phyloP scores from a whole-genome alignment of 2,329 filamentous ascomycete genomes.

The Paramyrothecium roridum region DNA sequence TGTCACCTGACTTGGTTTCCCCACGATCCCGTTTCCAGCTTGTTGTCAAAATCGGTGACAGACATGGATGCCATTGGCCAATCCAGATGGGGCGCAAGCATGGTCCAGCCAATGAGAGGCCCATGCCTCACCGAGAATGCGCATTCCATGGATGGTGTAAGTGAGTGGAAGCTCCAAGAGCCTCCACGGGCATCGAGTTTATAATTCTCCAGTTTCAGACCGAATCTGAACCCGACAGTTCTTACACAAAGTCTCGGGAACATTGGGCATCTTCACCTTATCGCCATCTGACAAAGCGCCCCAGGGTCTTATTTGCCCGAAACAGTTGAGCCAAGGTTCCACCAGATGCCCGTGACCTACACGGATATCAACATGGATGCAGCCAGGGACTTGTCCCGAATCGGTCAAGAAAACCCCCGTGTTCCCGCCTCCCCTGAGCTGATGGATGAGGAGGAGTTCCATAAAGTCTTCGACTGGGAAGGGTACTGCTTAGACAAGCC shows the following conservation, averaged over 20 bases:
- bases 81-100: conserved; percentile 10
- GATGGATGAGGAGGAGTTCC: conserved; percentile 30
- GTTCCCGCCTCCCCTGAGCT: conserved; percentile 28
- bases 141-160: conserved; percentile 32
- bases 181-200: conserved; percentile 32
- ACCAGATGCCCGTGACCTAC: conserved; percentile 39
- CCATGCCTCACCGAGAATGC: conserved; percentile 25
- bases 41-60: conserved; percentile 25
- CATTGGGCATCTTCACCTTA: conserved; percentile 37
- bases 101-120: conserved; percentile 20
- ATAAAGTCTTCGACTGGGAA: conserved; percentile 34
- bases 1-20: conserved; percentile 16
- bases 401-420: conserved; percentile 32
- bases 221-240: conserved; percentile 34
- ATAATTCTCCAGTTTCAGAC: conserved; percentile 36
- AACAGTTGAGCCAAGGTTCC: conserved; percentile 33
- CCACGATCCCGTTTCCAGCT: conserved; percentile 2
- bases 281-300: conserved; percentile 32
- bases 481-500: conserved; percentile 27
- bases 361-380: conserved; percentile 36
- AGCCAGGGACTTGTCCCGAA: conserved; percentile 28
- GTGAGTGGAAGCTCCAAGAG: conserved; percentile 30
- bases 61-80: conserved; percentile 25
- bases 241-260: conserved; percentile 35
- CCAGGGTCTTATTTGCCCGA: conserved; percentile 32